Evolutionary conservation across 169 alveolate genomes (phyloP).

Genomic region (Neospora caninum): DNA sequence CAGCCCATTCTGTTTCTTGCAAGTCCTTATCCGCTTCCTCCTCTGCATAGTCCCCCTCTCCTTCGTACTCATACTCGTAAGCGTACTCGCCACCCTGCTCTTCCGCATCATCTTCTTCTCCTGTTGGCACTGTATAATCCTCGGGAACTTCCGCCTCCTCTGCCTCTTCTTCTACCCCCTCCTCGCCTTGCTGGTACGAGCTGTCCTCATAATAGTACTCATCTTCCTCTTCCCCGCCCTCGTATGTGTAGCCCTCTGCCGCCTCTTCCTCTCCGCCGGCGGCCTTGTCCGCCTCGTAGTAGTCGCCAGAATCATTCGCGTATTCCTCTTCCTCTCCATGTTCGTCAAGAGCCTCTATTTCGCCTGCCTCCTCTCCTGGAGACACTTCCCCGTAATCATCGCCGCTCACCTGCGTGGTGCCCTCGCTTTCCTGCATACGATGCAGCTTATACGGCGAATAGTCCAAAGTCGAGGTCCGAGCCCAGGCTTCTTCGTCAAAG

Average conservation of each 20-base stretch:
- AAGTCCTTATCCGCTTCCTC: conserved; percentile 31
- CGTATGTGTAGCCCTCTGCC: neutral
- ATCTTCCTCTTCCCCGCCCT: neutral
- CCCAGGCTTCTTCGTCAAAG: conserved; percentile 56
- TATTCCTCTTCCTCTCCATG: neutral
- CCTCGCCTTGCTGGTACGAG: neutral
- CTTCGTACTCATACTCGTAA: neutral
- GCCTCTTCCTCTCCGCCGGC: neutral
- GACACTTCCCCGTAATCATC: conserved; percentile 32
- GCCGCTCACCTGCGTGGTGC: conserved; percentile 36
- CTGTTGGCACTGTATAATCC: neutral
- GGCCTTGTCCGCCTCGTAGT: neutral
- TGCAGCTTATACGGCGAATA: neutral
- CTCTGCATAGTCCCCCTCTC: conserved; percentile 16
- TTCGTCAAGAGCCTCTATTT: neutral
- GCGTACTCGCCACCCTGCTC: neutral
- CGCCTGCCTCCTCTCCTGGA: neutral
- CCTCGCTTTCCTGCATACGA: conserved; percentile 38
- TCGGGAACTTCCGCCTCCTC: conserved; percentile 43
- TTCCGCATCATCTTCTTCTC: neutral
- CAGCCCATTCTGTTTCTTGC: neutral
- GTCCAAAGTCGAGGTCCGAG: conserved; percentile 34
- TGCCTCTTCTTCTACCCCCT: conserved; percentile 8
- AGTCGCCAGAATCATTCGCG: neutral
- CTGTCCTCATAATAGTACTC: conserved; percentile 31